Evolutionary conservation across 1,284 basidiomycete species (phyloP).

Genomic region (Heimioporus retisporus): DNA sequence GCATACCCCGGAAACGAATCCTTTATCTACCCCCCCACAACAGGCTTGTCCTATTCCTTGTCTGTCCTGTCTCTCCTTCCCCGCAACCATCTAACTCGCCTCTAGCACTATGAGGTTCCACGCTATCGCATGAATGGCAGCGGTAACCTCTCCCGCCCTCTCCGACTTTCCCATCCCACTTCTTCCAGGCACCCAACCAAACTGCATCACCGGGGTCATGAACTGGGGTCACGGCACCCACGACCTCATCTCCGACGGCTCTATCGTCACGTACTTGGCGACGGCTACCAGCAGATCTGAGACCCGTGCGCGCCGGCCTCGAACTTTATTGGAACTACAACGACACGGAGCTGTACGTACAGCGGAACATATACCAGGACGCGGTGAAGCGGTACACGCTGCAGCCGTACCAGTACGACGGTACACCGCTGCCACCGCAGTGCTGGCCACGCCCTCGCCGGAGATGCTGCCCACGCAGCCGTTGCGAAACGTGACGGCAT

Average conservation of each 20-base stretch:
- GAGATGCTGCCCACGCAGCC: constrained; percentile 53
- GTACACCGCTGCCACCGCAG: constrained; percentile 47
- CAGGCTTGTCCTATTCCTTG: constrained; percentile 92
- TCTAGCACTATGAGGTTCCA: constrained; percentile 85
- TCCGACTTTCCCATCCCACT: neutral
- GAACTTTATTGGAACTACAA: constrained; percentile 87
- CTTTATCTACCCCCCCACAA: constrained; percentile 85
- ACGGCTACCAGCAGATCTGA: constrained; percentile 94
- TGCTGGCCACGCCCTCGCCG: constrained; percentile 43
- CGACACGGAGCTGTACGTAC: constrained; percentile 55
- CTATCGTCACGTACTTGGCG: constrained; percentile 75
- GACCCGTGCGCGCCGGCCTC: constrained; percentile 89
- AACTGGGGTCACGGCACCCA: constrained; percentile 91
- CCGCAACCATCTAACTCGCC: constrained; percentile 42
- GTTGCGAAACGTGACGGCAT: constrained; percentile 40
- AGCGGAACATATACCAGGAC: constrained; percentile 54
- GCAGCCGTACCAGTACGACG: constrained; percentile 54
- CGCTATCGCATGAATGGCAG: constrained; percentile 90
- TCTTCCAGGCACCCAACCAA: constrained; percentile 70
- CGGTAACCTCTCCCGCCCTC: constrained; percentile 53
- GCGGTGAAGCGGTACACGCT: constrained; percentile 48
- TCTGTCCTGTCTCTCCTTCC: no score
- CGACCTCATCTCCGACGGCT: constrained; percentile 75
- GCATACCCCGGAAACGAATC: constrained; percentile 83
- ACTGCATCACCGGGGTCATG: constrained; percentile 87